Base-by-base conservation (phyloP, 176 grass and related monocot genomes). In the Eragrostis nindensis region DNA sequence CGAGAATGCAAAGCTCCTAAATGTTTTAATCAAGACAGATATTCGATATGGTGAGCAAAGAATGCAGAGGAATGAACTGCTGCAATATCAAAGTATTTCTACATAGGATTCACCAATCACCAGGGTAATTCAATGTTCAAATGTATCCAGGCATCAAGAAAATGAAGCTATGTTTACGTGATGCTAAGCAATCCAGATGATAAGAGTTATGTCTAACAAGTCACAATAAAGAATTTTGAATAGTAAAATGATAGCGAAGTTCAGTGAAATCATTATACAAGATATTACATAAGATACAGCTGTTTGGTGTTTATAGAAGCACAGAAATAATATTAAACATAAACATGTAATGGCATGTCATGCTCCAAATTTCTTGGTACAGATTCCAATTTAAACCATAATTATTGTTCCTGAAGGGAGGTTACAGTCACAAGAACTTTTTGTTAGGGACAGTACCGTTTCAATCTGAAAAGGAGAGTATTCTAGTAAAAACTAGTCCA, bases 1-100 rank as follows among this genome's bases (percentile, higher is more conserved):
- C 17, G 50, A 80, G 77, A 88, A 79, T 66, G 66, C 49, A 94
- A 68, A 74, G 70, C 68, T 70, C 50, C 59, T 83, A 74, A 11
- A 76, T 72, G 55, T 50, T n/a, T n/a, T n/a, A n/a, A 80, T 49
- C 46, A 80, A 87, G 57, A 70, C 17, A 60, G n/a, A 40, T 86
- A 38, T 17, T 72, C 42, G 44, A 46, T 68, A 82, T 75, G 38
- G 42, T 45, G 43, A 74, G 59, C 13, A 69, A 66, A 82, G 11
- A 68, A 84, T 78, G 72, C 47, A 80, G 19, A 67, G 45, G n/a
- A 38, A 8, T 32, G 66, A 57, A 79, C 5, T 25, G 21, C 2
- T 29, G 17, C 30, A 6, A 5, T 71, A 7, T 71, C 25, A 18
- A 52, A 71, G 22, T 52, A 66, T 10, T 52, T 25, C 29, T 52